Evolutionary conservation across 306 rosid genomes (phyloP).

Genomic region (Sophora flavescens): DNA sequence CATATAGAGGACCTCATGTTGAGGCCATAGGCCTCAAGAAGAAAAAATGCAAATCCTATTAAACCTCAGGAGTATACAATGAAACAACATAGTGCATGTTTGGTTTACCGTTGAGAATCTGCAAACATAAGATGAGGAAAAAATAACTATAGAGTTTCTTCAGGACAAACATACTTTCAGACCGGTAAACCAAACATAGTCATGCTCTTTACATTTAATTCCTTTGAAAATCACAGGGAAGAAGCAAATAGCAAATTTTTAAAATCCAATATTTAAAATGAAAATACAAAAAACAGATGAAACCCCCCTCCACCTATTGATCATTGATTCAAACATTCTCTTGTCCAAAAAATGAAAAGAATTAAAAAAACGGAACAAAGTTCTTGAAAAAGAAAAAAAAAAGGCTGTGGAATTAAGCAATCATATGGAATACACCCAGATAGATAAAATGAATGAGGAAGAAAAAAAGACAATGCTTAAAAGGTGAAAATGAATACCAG

Average conservation of each 20-base stretch:
- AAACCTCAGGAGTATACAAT: background rate
- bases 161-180: no score
- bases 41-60: background rate
- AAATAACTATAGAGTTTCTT: no score
- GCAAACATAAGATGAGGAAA: no score
- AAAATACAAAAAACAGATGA: background rate
- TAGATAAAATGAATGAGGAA: background rate
- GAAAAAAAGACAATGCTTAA: background rate
- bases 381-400: background rate
- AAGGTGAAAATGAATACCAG: conserved; percentile 50
- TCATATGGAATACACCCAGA: background rate
- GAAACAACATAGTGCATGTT: background rate
- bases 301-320: background rate
- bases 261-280: background rate
- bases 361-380: background rate
- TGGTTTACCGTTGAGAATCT: no score
- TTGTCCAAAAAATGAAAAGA: background rate
- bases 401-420: background rate
- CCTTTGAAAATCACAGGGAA: conserved; percentile 8
- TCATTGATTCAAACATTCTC: conserved; percentile 8
- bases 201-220: background rate
- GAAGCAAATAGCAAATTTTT: background rate
- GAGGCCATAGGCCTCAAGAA: background rate
- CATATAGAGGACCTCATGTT: background rate
- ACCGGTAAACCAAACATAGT: no score